These are phyloP conservation scores for Plasmopara viticola DNA, from an alignment of 352 stramenopile species.

Conservation along the genomic window DNA sequence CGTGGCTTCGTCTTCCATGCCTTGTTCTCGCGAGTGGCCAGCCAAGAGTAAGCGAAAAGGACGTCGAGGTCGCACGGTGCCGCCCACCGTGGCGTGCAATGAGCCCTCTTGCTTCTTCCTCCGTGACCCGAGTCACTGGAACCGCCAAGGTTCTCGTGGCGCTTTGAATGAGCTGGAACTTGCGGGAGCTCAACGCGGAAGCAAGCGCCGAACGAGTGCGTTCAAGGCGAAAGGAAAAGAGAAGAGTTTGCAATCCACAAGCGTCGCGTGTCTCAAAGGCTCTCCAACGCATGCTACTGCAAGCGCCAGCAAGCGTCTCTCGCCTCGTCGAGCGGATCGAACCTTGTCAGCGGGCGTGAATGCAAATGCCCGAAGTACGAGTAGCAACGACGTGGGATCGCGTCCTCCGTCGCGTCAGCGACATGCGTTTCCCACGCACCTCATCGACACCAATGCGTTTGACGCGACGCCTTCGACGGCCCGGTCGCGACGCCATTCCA, in stretches of 20 bases:
- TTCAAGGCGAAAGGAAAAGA: not conserved
- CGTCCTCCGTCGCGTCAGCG: slow-evolving; percentile 65
- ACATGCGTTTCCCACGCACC: slow-evolving; percentile 70
- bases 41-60: slow-evolving; percentile 24
- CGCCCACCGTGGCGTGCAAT: not conserved
- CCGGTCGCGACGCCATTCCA: slow-evolving; percentile 5
- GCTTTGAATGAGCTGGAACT: not conserved
- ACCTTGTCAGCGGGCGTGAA: slow-evolving; percentile 21
- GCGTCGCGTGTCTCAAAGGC: not conserved
- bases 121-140: slow-evolving; percentile 5
- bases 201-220: slow-evolving; percentile 1
- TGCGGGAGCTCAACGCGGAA: not conserved
- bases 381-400: not conserved
- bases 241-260: slow-evolving; percentile 5
- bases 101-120: not conserved
- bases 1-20: slow-evolving; percentile 6
- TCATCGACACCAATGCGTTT: slow-evolving; percentile 51
- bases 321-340: slow-evolving; percentile 23
- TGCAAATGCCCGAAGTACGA: slow-evolving; percentile 18
- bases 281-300: slow-evolving; percentile 12
- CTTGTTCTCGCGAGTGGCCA: slow-evolving; percentile 3
- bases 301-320: slow-evolving; percentile 12
- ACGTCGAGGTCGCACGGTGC: slow-evolving; percentile 6
- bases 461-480: slow-evolving; percentile 15
- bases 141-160: slow-evolving; percentile 7